Conservation (phyloP, 345 rosid species). For the Hibiscus tridactylites region DNA sequence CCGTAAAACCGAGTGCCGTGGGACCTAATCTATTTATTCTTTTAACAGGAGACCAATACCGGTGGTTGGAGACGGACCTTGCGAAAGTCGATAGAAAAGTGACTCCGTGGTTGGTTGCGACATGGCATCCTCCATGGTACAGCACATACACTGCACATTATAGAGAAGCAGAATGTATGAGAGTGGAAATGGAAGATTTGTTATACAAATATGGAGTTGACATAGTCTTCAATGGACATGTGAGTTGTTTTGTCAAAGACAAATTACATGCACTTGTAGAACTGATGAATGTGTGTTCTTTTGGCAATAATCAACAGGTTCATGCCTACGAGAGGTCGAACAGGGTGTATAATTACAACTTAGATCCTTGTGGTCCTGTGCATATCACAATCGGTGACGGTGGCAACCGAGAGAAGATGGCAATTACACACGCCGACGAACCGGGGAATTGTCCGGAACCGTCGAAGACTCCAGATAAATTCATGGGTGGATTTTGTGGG, state of each 20-base stretch:
- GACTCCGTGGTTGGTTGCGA: conserved; percentile 86
- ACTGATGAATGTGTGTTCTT: background rate
- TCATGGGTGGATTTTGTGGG: conserved; percentile 49
- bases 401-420: conserved; percentile 66
- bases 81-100: conserved; percentile 46
- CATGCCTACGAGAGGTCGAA: conserved; percentile 94
- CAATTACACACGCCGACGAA: conserved; percentile 65
- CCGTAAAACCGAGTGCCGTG: too few species aligned
- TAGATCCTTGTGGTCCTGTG: conserved; percentile 81
- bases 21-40: too few species aligned
- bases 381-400: conserved; percentile 76
- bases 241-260: conserved; percentile 19
- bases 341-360: conserved; percentile 64
- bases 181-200: conserved; percentile 65
- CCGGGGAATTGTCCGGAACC: conserved; percentile 75
- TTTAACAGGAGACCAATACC: conserved; percentile 60
- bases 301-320: conserved; percentile 37
- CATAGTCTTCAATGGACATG: conserved; percentile 80
- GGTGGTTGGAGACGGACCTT: conserved; percentile 69
- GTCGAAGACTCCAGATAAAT: conserved; percentile 42
- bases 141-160: conserved; percentile 68
- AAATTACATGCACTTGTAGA: background rate
- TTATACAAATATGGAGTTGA: conserved; percentile 57
- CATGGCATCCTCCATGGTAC: conserved; percentile 94
- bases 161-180: conserved; percentile 90